A percentile compares a stretch with the other conserved stretches of the same genome.
phyloP scores from a whole-genome alignment of 805 yeast genomes.

The Candida suzukii region DNA sequence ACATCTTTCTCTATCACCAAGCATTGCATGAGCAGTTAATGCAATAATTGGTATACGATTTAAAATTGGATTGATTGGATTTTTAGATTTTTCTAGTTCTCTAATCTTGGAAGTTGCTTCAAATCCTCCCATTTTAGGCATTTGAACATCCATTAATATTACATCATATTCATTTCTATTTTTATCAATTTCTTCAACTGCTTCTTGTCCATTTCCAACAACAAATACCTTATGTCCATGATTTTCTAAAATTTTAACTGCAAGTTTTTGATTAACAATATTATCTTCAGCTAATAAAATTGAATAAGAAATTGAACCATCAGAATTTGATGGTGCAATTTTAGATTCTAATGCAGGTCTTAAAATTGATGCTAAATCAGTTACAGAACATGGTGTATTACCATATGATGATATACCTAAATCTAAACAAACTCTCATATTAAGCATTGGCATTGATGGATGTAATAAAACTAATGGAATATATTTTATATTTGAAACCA shows the following conservation, averaged over 20 bases:
- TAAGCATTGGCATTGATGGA: slow-evolving; percentile 68
- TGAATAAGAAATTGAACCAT: slow-evolving; percentile 68
- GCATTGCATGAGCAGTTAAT: slow-evolving; percentile 89
- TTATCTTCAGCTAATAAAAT: slow-evolving; percentile 83
- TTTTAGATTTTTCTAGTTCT: slow-evolving; percentile 78
- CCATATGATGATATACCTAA: slow-evolving; percentile 85
- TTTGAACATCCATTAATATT: slow-evolving; percentile 87
- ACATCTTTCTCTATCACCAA: slow-evolving; percentile 85
- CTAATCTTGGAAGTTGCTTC: slow-evolving; percentile 84
- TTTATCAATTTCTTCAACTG: slow-evolving; percentile 65
- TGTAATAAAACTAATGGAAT: slow-evolving; percentile 77
- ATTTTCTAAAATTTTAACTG: slow-evolving; percentile 77
- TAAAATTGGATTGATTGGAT: slow-evolving; percentile 61
- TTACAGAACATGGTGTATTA: slow-evolving; percentile 77
- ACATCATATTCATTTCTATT: slow-evolving; percentile 56
- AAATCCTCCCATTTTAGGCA: slow-evolving; percentile 95
- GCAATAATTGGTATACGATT: slow-evolving; percentile 85
- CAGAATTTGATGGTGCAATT: slow-evolving; percentile 71
- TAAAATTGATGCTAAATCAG: slow-evolving; percentile 75
- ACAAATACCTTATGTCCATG: slow-evolving; percentile 81
- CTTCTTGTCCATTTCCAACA: slow-evolving; percentile 81
- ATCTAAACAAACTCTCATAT: slow-evolving; percentile 76
- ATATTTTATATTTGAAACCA: slow-evolving; percentile 71
- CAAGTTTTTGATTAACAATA: slow-evolving; percentile 79
- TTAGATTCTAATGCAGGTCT: slow-evolving; percentile 82